These are phyloP conservation scores for Cryphonectria parasitica DNA, from an alignment of 2,329 filamentous ascomycete species.

Conservation along the genomic window DNA sequence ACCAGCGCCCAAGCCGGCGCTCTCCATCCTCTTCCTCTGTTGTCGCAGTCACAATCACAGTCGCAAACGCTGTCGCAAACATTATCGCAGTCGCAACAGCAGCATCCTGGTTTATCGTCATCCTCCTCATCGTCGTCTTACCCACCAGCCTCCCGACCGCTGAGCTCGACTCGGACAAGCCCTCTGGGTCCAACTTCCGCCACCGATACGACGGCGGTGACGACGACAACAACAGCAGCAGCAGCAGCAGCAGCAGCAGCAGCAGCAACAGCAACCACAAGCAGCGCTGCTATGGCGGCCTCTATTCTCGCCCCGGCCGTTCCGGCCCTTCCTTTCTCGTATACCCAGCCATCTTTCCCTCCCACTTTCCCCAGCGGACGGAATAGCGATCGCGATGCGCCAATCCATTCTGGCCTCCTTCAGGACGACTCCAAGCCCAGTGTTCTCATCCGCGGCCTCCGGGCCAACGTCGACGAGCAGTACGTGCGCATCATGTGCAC, in stretches of 20 bases:
- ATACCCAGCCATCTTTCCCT: conserved; percentile 41
- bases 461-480: conserved; percentile 57
- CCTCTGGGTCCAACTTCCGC: conserved; percentile 37
- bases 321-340: conserved; percentile 37
- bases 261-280: conserved; percentile 17
- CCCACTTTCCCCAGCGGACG: conserved; percentile 42
- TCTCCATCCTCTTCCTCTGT: conserved; percentile 19
- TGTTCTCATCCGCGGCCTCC: conserved; percentile 59
- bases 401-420: conserved; percentile 43
- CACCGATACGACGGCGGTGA: conserved; percentile 40
- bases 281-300: conserved; percentile 49
- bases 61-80: conserved; percentile 20
- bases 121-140: conserved; percentile 34
- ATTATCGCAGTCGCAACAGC: conserved; percentile 18
- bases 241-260: conserved; percentile 33
- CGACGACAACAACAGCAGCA: conserved; percentile 32
- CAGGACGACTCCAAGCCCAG: conserved; percentile 34
- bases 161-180: conserved; percentile 39
- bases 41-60: conserved; percentile 20
- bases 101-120: conserved; percentile 36
- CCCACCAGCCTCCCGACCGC: conserved; percentile 43
- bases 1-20: conserved; percentile 34
- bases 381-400: conserved; percentile 48
- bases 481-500: conserved; percentile 60
- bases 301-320: conserved; percentile 47